Evolutionary conservation across 148 eudicot genomes (phyloP).

Genomic region (Arctostaphylos glauca): DNA sequence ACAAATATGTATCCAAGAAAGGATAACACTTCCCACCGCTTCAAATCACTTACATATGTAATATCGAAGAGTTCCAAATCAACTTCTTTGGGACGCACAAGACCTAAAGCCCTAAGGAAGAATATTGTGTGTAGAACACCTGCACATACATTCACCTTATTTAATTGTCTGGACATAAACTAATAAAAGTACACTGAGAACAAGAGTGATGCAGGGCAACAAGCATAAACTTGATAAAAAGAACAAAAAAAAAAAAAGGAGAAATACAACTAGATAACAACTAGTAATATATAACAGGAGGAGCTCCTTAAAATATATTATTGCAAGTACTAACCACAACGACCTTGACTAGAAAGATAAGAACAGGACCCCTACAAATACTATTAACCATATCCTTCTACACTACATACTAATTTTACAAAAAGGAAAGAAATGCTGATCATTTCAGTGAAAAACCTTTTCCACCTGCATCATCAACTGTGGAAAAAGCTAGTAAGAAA

Average conservation of each 20-base stretch:
- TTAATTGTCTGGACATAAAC: neutral
- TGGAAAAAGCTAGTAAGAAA: neutral
- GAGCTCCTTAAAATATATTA: neutral
- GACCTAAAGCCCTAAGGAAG: conserved; percentile 84
- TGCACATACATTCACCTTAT: conserved; percentile 42
- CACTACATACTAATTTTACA: conserved; percentile 1
- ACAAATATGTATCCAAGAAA: neutral
- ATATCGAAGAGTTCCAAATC: conserved; percentile 95
- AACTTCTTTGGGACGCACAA: conserved; percentile 76
- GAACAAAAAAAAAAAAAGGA: neutral
- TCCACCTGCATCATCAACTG: neutral
- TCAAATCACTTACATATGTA: conserved; percentile 70
- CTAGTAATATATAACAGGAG: neutral
- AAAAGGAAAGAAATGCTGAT: neutral
- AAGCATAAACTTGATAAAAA: neutral
- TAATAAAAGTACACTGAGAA: neutral
- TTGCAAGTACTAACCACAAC: neutral
- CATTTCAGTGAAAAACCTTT: neutral
- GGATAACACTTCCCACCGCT: neutral
- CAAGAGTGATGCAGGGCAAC: neutral
- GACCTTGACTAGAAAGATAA: neutral
- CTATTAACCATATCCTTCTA: neutral
- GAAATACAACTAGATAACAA: neutral
- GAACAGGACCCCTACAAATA: neutral
- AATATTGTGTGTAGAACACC: conserved; percentile 89